Evolutionary conservation across 345 rosid genomes (phyloP).

Genomic region (Nephelium lappaceum): DNA sequence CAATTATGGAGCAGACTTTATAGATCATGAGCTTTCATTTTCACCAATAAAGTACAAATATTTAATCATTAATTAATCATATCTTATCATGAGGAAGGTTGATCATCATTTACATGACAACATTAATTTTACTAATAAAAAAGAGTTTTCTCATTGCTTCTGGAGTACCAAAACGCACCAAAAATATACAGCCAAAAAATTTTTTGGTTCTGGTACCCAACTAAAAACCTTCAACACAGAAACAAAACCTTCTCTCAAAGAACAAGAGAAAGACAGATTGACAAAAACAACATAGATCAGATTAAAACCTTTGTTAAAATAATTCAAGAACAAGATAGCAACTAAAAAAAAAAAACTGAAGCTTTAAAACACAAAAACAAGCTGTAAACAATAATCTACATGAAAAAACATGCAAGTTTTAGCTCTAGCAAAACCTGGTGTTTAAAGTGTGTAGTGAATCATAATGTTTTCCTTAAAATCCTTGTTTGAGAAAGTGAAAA

Average conservation of each 20-base stretch:
- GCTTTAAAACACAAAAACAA: not conserved
- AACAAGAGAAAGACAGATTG: not conserved
- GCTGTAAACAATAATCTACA: not conserved
- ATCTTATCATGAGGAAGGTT: conserved; percentile 10
- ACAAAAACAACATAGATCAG: not conserved
- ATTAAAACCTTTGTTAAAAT: not conserved
- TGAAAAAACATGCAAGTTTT: too few species aligned
- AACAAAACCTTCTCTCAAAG: not conserved
- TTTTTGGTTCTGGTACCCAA: too few species aligned
- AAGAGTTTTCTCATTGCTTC: not conserved
- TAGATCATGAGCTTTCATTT: not conserved
- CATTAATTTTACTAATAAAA: not conserved
- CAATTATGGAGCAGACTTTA: not conserved
- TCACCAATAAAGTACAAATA: not conserved
- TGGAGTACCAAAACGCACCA: too few species aligned
- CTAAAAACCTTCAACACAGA: not conserved
- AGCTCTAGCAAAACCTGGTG: not conserved
- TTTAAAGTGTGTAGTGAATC: too few species aligned
- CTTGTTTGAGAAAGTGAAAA: not conserved
- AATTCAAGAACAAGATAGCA: not conserved
- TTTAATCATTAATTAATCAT: not conserved
- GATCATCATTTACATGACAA: not conserved
- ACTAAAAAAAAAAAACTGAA: not conserved
- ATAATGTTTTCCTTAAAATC: too few species aligned
- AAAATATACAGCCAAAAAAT: too few species aligned